A percentile compares a stretch with the other conserved stretches of the same genome.
Conservation (phyloP, 2,329 filamentous ascomycete species). For the Sporothrix brasiliensis region DNA sequence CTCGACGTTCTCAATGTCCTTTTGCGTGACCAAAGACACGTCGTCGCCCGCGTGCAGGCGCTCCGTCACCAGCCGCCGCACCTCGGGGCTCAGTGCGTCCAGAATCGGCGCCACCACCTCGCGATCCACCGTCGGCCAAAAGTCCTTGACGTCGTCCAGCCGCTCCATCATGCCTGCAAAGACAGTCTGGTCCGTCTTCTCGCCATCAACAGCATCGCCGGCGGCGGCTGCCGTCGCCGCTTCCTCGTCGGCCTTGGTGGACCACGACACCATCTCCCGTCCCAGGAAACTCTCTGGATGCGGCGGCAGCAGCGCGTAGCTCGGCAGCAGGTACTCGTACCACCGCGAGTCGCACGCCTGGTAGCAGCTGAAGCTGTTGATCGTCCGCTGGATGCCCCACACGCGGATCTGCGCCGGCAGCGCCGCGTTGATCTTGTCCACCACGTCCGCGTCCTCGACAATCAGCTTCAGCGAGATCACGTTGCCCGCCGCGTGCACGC, state of each 20-base stretch:
- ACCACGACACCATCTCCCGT: conserved; percentile 76
- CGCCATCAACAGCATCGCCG: conserved; percentile 48
- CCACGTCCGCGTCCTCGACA: conserved; percentile 83
- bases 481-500: conserved; percentile 93
- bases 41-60: conserved; percentile 56
- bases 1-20: conserved; percentile 33
- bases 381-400: conserved; percentile 90
- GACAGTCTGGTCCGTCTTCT: conserved; percentile 48
- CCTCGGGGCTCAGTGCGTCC: conserved; percentile 63
- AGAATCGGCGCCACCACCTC: conserved; percentile 74
- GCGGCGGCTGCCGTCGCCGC: conserved; percentile 46
- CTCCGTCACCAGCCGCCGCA: conserved; percentile 64
- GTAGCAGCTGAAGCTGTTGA: conserved; percentile 91
- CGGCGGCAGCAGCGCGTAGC: conserved; percentile 87
- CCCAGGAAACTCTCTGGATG: conserved; percentile 86
- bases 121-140: conserved; percentile 83
- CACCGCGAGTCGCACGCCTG: conserved; percentile 91
- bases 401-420: conserved; percentile 88
- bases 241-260: conserved; percentile 57
- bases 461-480: conserved; percentile 95
- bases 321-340: conserved; percentile 97
- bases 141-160: conserved; percentile 76
- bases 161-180: conserved; percentile 68
- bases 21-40: conserved; percentile 29
- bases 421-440: conserved; percentile 86